Evolutionary conservation across 1,284 basidiomycete genomes (phyloP).

Genomic region (Coriolopsis trogii): DNA sequence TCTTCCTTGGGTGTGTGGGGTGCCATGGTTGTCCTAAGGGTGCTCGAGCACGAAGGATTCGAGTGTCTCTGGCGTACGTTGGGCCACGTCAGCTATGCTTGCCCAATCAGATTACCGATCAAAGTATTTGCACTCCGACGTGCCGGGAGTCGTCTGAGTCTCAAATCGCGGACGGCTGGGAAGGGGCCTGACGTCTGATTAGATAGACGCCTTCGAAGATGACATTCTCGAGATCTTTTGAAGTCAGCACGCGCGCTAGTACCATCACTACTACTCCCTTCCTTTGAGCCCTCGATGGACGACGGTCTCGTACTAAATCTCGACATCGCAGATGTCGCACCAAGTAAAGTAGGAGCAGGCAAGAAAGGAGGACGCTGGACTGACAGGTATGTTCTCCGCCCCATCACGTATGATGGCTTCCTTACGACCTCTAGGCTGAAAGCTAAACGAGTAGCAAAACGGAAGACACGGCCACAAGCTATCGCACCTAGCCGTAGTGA

Average conservation of each 20-base stretch:
- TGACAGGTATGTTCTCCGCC: slow-evolving; percentile 60
- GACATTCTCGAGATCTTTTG: background rate
- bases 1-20: slow-evolving; percentile 40
- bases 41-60: slow-evolving; percentile 3
- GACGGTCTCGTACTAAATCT: slow-evolving; percentile 73
- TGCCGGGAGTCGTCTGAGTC: background rate
- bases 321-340: slow-evolving; percentile 41
- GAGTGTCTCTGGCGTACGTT: background rate
- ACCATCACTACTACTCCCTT: background rate
- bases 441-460: slow-evolving; percentile 68
- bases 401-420: background rate
- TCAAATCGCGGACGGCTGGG: background rate
- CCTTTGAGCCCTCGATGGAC: slow-evolving; percentile 45
- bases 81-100: slow-evolving; percentile 6
- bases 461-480: slow-evolving; percentile 45
- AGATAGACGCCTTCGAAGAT: background rate
- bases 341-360: slow-evolving; percentile 31
- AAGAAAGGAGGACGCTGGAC: slow-evolving; percentile 86
- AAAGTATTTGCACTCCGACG: background rate
- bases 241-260: background rate
- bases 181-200: background rate
- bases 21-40: slow-evolving; percentile 19
- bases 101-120: background rate
- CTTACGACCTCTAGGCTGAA: slow-evolving; percentile 52
- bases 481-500: slow-evolving; percentile 31